These are phyloP conservation scores for Bryum argenteum DNA, from an alignment of 225 moss, liverwort and hornwort species.

Conservation along the genomic window DNA sequence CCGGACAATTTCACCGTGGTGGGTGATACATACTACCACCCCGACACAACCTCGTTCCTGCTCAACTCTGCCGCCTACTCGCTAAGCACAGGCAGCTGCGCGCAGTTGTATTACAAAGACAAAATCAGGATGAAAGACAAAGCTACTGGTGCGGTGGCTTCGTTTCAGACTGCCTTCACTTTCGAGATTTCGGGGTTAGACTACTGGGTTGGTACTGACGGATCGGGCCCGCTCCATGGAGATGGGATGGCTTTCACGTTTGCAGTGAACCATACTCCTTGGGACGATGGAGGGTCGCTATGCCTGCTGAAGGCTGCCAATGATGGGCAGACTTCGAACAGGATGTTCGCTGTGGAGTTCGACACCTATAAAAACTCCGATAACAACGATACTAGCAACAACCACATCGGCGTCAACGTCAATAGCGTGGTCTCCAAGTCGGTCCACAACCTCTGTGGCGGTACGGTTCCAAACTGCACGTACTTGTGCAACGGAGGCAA, in stretches of 20 bases:
- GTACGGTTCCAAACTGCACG: neutral
- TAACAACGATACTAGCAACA: constrained; percentile 36
- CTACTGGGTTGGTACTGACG: accelerated
- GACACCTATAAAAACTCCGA: constrained; percentile 31
- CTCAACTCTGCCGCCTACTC: constrained; percentile 12
- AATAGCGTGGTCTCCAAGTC: constrained; percentile 2
- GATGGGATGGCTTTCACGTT: constrained; percentile 60
- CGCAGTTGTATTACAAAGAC: constrained; percentile 22
- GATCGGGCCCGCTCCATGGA: neutral
- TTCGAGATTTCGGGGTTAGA: constrained; percentile 20
- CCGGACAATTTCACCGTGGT: neutral
- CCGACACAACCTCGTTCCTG: neutral
- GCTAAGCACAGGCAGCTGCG: neutral
- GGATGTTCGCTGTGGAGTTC: constrained; percentile 58
- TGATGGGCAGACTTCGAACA: constrained; percentile 25
- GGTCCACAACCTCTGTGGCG: constrained; percentile 22
- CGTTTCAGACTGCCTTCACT: constrained; percentile 36
- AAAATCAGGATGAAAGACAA: constrained; percentile 28
- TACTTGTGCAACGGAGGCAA: constrained; percentile 1
- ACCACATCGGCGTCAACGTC: constrained; percentile 28
- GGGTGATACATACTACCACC: neutral
- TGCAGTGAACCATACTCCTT: neutral
- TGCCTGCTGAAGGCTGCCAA: constrained; percentile 27
- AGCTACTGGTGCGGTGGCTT: constrained; percentile 25
- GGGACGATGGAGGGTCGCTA: neutral